Evolutionary conservation across 2,329 filamentous ascomycete genomes (phyloP).

Genomic region (Ophiostoma australiae): DNA sequence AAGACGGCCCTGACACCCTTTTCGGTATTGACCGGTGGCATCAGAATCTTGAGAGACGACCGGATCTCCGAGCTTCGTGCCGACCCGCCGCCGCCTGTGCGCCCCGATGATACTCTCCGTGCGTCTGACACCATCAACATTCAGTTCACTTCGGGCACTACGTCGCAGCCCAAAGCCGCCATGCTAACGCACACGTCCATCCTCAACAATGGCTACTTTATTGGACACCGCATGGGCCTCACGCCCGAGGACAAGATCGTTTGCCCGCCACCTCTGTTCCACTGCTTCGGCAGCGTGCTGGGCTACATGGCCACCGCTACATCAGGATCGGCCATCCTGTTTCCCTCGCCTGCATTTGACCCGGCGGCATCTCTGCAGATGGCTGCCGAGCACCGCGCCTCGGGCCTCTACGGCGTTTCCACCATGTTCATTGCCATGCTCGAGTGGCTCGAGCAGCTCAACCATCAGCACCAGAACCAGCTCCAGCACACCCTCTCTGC

Average conservation of each 20-base stretch:
- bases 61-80: background rate
- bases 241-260: slow-evolving; percentile 69
- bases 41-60: slow-evolving; percentile 16
- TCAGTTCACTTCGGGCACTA: slow-evolving; percentile 96
- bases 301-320: slow-evolving; percentile 97
- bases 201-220: slow-evolving; percentile 84
- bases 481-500: background rate
- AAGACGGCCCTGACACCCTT: slow-evolving; percentile 45
- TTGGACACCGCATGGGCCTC: slow-evolving; percentile 80
- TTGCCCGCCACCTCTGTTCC: slow-evolving; percentile 80
- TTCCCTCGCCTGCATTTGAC: slow-evolving; percentile 83
- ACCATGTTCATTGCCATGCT: slow-evolving; percentile 93
- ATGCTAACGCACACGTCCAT: slow-evolving; percentile 82
- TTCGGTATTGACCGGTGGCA: slow-evolving; percentile 34
- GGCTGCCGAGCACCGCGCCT: slow-evolving; percentile 50
- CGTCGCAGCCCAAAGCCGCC: slow-evolving; percentile 82
- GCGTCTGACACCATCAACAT: slow-evolving; percentile 80
- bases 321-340: slow-evolving; percentile 70
- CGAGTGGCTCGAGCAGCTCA: slow-evolving; percentile 60
- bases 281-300: slow-evolving; percentile 85
- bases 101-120: slow-evolving; percentile 43
- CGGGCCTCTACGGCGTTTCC: slow-evolving; percentile 76
- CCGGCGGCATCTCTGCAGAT: slow-evolving; percentile 63
- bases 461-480: slow-evolving; percentile 13
- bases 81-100: slow-evolving; percentile 32